Evolutionary conservation across 2,329 filamentous ascomycete genomes (phyloP).

Genomic region (Pseudogymnoascus sp.): DNA sequence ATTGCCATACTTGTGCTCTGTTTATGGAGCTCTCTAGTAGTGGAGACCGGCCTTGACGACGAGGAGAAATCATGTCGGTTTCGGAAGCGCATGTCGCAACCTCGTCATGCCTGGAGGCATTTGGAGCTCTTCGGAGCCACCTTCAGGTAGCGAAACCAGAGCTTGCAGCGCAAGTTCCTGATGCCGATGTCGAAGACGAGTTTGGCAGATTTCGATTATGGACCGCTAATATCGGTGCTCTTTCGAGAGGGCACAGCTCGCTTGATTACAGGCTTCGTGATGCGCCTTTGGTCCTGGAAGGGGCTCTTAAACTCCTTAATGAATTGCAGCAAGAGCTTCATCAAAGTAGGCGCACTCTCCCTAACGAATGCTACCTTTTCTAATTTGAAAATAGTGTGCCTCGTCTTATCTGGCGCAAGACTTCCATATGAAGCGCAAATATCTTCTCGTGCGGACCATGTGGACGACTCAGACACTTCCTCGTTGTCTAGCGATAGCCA

Average conservation of each 20-base stretch:
- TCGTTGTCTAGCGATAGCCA: constrained; percentile 2
- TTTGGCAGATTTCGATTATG: constrained; percentile 10
- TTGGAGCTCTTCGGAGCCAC: neutral
- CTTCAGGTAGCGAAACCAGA: neutral
- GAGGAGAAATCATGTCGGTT: neutral
- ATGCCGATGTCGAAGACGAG: constrained; percentile 9
- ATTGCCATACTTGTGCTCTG: neutral
- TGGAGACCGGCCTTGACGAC: neutral
- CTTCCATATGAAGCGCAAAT: neutral
- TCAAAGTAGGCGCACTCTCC: neutral
- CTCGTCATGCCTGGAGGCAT: constrained; percentile 1
- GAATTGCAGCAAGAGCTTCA: constrained; percentile 2
- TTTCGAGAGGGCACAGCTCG: constrained; percentile 9
- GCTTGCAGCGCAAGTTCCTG: neutral
- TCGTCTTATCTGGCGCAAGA: neutral
- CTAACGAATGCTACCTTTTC: neutral
- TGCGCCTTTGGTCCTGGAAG: neutral
- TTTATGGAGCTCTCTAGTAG: neutral
- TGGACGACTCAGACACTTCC: neutral
- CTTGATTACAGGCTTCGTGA: constrained; percentile 10
- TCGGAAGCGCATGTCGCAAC: neutral
- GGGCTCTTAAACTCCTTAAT: neutral
- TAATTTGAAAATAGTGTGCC: neutral
- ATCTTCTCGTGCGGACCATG: neutral
- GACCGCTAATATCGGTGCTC: constrained; percentile 9